Conservation (phyloP, 805 yeast genomes). For the Zygotorulaspora sp. region DNA sequence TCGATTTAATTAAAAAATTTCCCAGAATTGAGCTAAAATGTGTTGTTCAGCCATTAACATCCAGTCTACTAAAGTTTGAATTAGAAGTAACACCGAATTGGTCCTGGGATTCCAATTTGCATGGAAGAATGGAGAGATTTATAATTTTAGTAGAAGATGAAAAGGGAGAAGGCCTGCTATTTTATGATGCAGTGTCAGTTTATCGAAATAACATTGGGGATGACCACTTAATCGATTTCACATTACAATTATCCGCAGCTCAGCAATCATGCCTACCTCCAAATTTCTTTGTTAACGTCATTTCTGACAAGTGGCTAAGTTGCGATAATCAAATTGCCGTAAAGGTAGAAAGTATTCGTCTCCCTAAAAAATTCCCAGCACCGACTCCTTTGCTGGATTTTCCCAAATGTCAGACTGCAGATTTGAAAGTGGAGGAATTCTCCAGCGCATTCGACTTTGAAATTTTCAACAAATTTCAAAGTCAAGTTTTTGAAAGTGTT, state of each 20-base stretch:
- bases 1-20: slow-evolving; percentile 60
- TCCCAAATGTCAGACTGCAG: slow-evolving; percentile 46
- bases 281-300: slow-evolving; percentile 61
- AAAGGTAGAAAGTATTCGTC: slow-evolving; percentile 27
- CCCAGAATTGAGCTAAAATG: slow-evolving; percentile 63
- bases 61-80: slow-evolving; percentile 59
- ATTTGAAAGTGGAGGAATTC: slow-evolving; percentile 48
- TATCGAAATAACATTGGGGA: slow-evolving; percentile 45
- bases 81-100: slow-evolving; percentile 67
- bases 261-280: slow-evolving; percentile 49
- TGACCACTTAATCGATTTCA: slow-evolving; percentile 58
- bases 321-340: slow-evolving; percentile 62
- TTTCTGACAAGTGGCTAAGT: slow-evolving; percentile 85
- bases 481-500: slow-evolving; percentile 60
- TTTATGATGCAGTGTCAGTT: slow-evolving; percentile 50
- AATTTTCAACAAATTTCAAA: slow-evolving; percentile 66
- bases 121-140: slow-evolving; percentile 64
- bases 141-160: slow-evolving; percentile 73
- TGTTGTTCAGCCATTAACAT: slow-evolving; percentile 71
- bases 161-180: slow-evolving; percentile 73
- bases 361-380: slow-evolving; percentile 32
- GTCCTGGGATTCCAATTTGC: slow-evolving; percentile 67
- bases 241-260: slow-evolving; percentile 40
- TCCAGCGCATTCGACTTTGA: slow-evolving; percentile 42
- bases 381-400: slow-evolving; percentile 20